phyloP scores from a whole-genome alignment of 768 basidiomycete species.

The Pisolithus sp. region DNA sequence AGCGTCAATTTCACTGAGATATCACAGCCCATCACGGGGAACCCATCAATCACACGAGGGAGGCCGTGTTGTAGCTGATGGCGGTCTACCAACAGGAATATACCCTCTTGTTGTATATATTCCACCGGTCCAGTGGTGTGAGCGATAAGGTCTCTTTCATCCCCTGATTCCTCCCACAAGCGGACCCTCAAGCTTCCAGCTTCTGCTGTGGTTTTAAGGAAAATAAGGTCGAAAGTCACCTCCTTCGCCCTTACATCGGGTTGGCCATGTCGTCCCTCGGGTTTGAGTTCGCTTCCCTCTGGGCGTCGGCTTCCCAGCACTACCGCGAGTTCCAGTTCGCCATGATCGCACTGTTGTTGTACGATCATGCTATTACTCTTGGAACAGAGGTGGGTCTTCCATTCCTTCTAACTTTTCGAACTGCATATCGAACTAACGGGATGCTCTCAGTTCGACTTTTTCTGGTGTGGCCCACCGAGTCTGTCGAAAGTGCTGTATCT shows the following conservation, averaged over 20 bases:
- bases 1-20: too few species aligned
- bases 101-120: too few species aligned
- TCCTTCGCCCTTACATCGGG: not conserved
- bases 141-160: too few species aligned
- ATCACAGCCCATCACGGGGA: too few species aligned
- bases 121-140: too few species aligned
- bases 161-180: too few species aligned
- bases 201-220: too few species aligned
- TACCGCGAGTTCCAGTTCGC: not conserved
- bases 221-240: too few species aligned
- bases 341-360: not conserved
- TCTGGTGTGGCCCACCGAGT: constrained; percentile 3
- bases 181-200: too few species aligned
- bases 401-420: not conserved
- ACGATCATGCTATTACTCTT: not conserved
- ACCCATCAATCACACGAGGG: too few species aligned
- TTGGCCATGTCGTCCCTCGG: not conserved
- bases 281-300: not conserved
- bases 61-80: too few species aligned
- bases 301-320: not conserved
- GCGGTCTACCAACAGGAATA: too few species aligned
- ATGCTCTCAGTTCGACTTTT: constrained; percentile 2
- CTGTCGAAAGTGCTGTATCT: constrained; percentile 8
- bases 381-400: constrained; percentile 2
- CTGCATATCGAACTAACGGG: not conserved